phyloP scores from a whole-genome alignment of 1,284 basidiomycete species.

The Ustilago hordei region DNA sequence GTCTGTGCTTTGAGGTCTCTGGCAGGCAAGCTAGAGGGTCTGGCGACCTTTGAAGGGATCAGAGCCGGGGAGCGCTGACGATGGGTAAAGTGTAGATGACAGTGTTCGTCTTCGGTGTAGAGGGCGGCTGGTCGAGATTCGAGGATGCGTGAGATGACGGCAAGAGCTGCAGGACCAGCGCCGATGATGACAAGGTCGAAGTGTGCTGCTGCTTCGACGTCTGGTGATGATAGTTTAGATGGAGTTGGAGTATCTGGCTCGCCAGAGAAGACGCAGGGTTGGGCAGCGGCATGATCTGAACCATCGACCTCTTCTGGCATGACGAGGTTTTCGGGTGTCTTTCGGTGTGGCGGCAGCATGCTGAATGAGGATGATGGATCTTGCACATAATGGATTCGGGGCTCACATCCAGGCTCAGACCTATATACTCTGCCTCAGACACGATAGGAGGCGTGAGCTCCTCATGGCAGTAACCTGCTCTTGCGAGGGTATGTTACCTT shows the following conservation, averaged over 20 bases:
- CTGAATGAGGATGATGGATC: neutral
- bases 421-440: constrained; percentile 4
- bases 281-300: neutral
- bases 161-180: constrained; percentile 58
- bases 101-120: constrained; percentile 66
- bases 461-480: neutral
- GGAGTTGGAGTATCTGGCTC: neutral
- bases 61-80: constrained; percentile 19
- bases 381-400: neutral
- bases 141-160: constrained; percentile 58
- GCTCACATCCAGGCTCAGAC: neutral
- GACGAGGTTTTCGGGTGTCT: constrained; percentile 27
- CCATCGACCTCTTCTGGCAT: constrained; percentile 24
- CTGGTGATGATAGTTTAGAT: constrained; percentile 10
- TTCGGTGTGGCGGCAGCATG: constrained; percentile 42
- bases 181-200: constrained; percentile 66
- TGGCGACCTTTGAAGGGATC: constrained; percentile 25
- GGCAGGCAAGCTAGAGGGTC: neutral
- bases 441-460: neutral
- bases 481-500: constrained; percentile 13
- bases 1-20: constrained; percentile 8
- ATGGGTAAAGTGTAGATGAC: constrained; percentile 61
- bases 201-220: constrained; percentile 23
- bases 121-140: constrained; percentile 62
- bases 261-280: constrained; percentile 6